Conservation (phyloP, 2,329 filamentous ascomycete species). For the Arthroderma sp. region DNA sequence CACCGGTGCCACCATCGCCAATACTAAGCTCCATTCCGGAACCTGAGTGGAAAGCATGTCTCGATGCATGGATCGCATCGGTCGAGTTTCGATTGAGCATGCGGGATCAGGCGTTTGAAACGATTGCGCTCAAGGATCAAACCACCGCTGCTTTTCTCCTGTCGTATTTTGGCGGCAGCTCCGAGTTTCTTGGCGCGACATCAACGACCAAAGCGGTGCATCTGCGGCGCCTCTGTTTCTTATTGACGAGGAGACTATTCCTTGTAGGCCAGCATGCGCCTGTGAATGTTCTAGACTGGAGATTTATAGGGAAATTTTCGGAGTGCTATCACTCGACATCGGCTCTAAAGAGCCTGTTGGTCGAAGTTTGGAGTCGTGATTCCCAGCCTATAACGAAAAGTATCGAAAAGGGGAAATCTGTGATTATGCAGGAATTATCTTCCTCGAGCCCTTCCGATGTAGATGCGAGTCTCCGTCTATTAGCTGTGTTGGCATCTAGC, state of each 20-base stretch:
- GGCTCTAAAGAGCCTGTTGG: slow-evolving; percentile 39
- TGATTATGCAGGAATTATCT: slow-evolving; percentile 21
- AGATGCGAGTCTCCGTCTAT: slow-evolving; percentile 19
- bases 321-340: slow-evolving; percentile 53
- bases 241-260: slow-evolving; percentile 48
- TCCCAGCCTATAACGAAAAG: slow-evolving; percentile 21
- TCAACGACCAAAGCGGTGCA: slow-evolving; percentile 27
- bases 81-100: slow-evolving; percentile 51
- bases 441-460: slow-evolving; percentile 8
- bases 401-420: slow-evolving; percentile 24
- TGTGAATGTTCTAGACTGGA: slow-evolving; percentile 45
- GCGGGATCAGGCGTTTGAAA: slow-evolving; percentile 42
- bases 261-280: slow-evolving; percentile 33
- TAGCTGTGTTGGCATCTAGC: slow-evolving; percentile 28
- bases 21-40: slow-evolving; percentile 54
- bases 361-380: slow-evolving; percentile 33
- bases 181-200: slow-evolving; percentile 18
- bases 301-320: slow-evolving; percentile 55
- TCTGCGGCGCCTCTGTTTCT: slow-evolving; percentile 52
- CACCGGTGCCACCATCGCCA: slow-evolving; percentile 57
- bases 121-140: slow-evolving; percentile 40
- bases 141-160: slow-evolving; percentile 51
- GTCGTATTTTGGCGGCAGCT: slow-evolving; percentile 49
- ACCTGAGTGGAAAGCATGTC: slow-evolving; percentile 62
- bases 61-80: slow-evolving; percentile 63